A percentile compares a stretch with the other conserved stretches of the same genome.
Evolutionary conservation across 2,329 filamentous ascomycete species (phyloP).

Genomic region (Claviceps sorghi): DNA sequence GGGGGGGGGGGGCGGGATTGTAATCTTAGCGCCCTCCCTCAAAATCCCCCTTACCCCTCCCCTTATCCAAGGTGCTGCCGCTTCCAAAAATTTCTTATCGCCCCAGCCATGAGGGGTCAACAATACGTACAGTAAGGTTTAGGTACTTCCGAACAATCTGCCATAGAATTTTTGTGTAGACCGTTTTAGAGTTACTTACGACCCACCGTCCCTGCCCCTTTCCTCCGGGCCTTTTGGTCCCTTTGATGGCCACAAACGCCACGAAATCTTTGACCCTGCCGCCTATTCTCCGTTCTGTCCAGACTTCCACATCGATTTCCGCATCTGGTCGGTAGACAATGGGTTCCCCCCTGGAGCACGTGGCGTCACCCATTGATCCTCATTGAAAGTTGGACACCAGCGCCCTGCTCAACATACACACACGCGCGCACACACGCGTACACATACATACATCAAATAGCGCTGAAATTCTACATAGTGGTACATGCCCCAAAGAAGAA

Average conservation of each 20-base stretch:
- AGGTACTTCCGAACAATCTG: no score
- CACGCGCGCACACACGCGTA: not conserved
- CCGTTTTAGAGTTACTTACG: no score
- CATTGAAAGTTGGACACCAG: no score
- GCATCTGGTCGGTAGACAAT: not conserved
- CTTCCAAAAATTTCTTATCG: constrained; percentile 2
- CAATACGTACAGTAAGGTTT: not conserved
- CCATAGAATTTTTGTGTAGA: no score
- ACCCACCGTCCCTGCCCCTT: not conserved
- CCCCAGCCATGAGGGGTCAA: not conserved
- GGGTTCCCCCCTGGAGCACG: not conserved
- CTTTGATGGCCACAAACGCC: not conserved
- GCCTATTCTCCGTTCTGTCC: not conserved
- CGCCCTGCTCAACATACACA: not conserved
- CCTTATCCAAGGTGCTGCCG: constrained; percentile 2
- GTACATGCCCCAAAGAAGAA: not conserved
- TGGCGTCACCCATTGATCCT: not conserved
- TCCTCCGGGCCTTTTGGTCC: not conserved
- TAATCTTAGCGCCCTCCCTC: no score
- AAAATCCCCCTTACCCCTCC: not conserved
- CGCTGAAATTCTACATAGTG: not conserved
- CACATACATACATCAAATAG: not conserved
- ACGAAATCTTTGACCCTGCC: not conserved
- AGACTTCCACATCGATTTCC: not conserved
- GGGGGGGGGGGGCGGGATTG: not conserved